Percentiles rank a stretch among this genome's conserved stretches.
Conservation (phyloP, 192 early-diverging fungal species). For the Lobulomyces angularis region DNA sequence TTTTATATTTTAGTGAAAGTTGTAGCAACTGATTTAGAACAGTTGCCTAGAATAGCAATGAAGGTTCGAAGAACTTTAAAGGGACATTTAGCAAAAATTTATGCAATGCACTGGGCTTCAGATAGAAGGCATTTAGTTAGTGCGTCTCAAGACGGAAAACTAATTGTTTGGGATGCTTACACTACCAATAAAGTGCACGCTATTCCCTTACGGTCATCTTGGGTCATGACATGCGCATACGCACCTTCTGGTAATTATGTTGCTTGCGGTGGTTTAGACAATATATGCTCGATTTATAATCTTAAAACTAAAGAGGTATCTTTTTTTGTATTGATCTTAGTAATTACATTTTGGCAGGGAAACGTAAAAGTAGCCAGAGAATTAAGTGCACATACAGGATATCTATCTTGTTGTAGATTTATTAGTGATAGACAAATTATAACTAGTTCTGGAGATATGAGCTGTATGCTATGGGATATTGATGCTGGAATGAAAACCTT, state of each 20-base stretch:
- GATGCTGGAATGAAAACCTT: conserved; percentile 94
- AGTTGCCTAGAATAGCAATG: conserved; percentile 81
- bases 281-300: conserved; percentile 99
- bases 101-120: conserved; percentile 98
- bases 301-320: conserved; percentile 87
- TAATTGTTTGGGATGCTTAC: conserved; percentile 99
- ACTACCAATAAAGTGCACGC: conserved; percentile 99
- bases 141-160: conserved; percentile 98
- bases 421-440: conserved; percentile 91
- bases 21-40: conserved; percentile 75
- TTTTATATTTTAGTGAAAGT: conserved; percentile 58
- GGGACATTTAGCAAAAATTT: conserved; percentile 98
- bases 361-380: conserved; percentile 89
- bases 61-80: conserved; percentile 93
- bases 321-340: too few species aligned
- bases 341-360: too few species aligned
- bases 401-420: conserved; percentile 95
- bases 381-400: conserved; percentile 92
- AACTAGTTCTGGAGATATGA: conserved; percentile 94
- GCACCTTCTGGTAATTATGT: conserved; percentile 97
- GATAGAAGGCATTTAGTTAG: conserved; percentile 96
- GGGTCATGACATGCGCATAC: conserved; percentile 99
- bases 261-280: conserved; percentile 98
- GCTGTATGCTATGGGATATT: conserved; percentile 99
- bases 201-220: conserved; percentile 94